Percentiles rank a stretch among this genome's conserved stretches.
Conservation (phyloP, 768 basidiomycete species). For the Ephemerocybe angulata region DNA sequence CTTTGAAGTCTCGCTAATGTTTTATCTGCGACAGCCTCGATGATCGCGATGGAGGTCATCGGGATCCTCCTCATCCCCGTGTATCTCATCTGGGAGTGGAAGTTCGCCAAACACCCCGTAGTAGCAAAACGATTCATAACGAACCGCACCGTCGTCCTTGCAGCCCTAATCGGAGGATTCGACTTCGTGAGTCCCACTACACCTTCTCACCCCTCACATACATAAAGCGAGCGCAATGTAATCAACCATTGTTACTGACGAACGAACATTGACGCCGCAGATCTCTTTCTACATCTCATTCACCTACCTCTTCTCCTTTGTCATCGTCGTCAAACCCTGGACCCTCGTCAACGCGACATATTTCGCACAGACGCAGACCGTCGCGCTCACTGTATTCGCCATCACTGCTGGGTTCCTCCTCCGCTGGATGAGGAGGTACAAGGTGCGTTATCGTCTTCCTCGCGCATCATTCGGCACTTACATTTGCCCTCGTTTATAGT, state of each 20-base stretch:
- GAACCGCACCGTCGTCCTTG: constrained; percentile 57
- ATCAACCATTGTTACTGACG: too few species aligned
- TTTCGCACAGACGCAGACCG: constrained; percentile 57
- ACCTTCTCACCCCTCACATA: too few species aligned
- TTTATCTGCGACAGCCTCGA: constrained; percentile 34
- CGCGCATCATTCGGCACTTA: too few species aligned
- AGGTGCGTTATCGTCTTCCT: too few species aligned
- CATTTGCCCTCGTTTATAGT: too few species aligned
- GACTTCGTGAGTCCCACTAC: constrained; percentile 51
- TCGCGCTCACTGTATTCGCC: constrained; percentile 60
- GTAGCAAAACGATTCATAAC: constrained; percentile 56
- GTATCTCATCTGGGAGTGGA: constrained; percentile 46
- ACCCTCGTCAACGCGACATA: constrained; percentile 54
- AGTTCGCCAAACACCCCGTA: constrained; percentile 54
- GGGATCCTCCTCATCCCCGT: constrained; percentile 42
- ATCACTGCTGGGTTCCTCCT: constrained; percentile 57
- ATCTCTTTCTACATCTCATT: constrained; percentile 65
- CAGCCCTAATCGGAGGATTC: constrained; percentile 58
- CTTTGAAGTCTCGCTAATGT: not conserved
- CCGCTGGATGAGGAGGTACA: constrained; percentile 51
- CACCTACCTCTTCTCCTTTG: constrained; percentile 72
- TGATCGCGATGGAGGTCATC: constrained; percentile 49
- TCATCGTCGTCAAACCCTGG: constrained; percentile 51
- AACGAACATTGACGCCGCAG: not conserved
- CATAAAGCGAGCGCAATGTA: too few species aligned